Conservation (phyloP, 1,139 yeast species). For the Barnettozyma hawaiiensis region DNA sequence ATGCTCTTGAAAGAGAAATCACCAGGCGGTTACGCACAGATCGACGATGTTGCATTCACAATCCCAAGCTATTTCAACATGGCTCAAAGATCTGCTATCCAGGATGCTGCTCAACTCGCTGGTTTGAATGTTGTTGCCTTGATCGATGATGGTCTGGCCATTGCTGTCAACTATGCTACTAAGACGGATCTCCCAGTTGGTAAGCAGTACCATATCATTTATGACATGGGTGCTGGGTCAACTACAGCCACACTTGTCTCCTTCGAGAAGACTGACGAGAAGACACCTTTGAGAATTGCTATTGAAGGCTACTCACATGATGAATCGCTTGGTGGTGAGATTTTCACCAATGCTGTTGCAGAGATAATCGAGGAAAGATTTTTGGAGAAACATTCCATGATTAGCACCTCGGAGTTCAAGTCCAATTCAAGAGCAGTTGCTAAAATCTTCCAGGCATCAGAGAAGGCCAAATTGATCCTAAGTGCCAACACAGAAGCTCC, state of each 20-base stretch:
- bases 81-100: constrained; percentile 62
- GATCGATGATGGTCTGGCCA: constrained; percentile 88
- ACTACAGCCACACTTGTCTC: constrained; percentile 82
- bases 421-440: constrained; percentile 56
- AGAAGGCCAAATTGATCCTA: constrained; percentile 76
- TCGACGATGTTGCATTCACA: constrained; percentile 66
- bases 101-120: constrained; percentile 70
- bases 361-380: constrained; percentile 57
- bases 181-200: constrained; percentile 35
- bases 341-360: constrained; percentile 60
- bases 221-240: constrained; percentile 92
- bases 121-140: constrained; percentile 61
- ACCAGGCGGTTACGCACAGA: constrained; percentile 34
- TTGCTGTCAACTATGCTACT: constrained; percentile 70
- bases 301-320: constrained; percentile 72
- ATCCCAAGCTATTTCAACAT: constrained; percentile 70
- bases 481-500: constrained; percentile 81
- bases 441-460: constrained; percentile 75
- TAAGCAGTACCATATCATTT: constrained; percentile 62
- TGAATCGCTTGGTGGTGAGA: constrained; percentile 65
- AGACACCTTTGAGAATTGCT: constrained; percentile 41
- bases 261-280: constrained; percentile 40
- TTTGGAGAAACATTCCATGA: constrained; percentile 32
- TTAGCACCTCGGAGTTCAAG: constrained; percentile 36
- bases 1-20: constrained; percentile 39